A percentile compares a stretch with the other conserved stretches of the same genome.
Conservation (phyloP, 257 asterid genomes). For the Euphrasia confusa region DNA sequence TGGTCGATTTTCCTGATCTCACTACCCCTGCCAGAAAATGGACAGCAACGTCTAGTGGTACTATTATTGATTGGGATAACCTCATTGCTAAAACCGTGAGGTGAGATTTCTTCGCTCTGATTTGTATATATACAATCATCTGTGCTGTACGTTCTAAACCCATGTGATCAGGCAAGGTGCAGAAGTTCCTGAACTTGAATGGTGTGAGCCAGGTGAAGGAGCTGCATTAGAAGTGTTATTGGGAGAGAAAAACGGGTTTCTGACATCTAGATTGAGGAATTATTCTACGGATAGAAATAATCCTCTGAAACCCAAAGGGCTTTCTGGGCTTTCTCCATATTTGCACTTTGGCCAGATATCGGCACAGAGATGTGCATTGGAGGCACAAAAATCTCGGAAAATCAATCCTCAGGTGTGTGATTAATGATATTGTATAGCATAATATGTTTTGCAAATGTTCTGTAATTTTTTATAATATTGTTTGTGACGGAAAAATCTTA, state of each 20-base stretch:
- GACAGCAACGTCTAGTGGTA: constrained; percentile 32
- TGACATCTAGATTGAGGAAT: constrained; percentile 57
- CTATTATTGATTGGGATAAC: constrained; percentile 57
- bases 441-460: constrained; percentile 7
- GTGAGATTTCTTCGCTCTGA: constrained; percentile 30
- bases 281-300: constrained; percentile 76
- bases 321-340: constrained; percentile 94
- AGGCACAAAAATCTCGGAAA: constrained; percentile 66
- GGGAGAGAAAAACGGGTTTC: constrained; percentile 68
- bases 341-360: constrained; percentile 95
- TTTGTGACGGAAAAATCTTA: constrained; percentile 19
- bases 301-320: constrained; percentile 78
- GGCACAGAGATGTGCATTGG: constrained; percentile 89
- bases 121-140: background rate
- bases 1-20: constrained; percentile 64
- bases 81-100: constrained; percentile 61
- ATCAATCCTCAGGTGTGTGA: constrained; percentile 57
- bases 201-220: constrained; percentile 94
- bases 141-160: constrained; percentile 13
- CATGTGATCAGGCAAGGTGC: constrained; percentile 68
- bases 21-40: constrained; percentile 43
- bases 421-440: constrained; percentile 1
- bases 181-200: constrained; percentile 91
- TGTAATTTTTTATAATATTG: constrained; percentile 10
- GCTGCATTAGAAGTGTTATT: constrained; percentile 64